Base-by-base conservation (phyloP, 352 stramenopile species). In the Globisporangium carolinianum region DNA sequence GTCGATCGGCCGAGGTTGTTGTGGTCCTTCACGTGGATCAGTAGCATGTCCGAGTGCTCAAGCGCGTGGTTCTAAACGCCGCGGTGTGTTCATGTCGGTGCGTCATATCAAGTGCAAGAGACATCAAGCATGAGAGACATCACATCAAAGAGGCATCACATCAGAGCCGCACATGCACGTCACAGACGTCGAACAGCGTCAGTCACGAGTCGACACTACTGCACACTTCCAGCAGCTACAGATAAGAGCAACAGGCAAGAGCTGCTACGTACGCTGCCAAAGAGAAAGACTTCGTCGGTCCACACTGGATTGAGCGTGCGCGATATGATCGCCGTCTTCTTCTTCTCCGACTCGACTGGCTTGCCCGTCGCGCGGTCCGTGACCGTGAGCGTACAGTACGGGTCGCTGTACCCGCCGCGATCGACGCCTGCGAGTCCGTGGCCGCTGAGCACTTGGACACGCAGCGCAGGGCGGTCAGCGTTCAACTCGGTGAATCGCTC, bases 11-110 rank as follows among this genome's bases (percentile, higher is more conserved):
- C 67, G 46, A 86, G 62, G 50, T 86, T 84, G 68, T 90, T 90
- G 63, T 86, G 74, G 47, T 89, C 80, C 47, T 90, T 90, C 1
- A 90, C 76, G 45, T 89, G 80, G 53, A 90, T 76, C 9, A 90
- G 37, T 1, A 90, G 58, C 39, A 71, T 73, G 4, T 56, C 67
- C 4, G 80, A 69, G 14, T 82, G 68, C 8, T 54, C 50, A 43
- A 90, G 58, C 1, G 70, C 60, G 18, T 83, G 75, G 45, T 73
- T 74, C 76, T 90, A 32, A 32, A 32, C 3, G 24, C 24, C 24
- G 67, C 15, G 2, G 10, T 10, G 32, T 37, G 10, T 17, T 32
- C 24, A 32, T 32, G 24, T 32, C 24, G 24, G 24, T 32, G 24
- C 3, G 24, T 32, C 24, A 14, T 10, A 12, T 4, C 14, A 43